Evolutionary conservation across 2,329 filamentous ascomycete genomes (phyloP), one percentile per base, ranked within the genome.

Genomic region (Ilyonectria robusta): DNA sequence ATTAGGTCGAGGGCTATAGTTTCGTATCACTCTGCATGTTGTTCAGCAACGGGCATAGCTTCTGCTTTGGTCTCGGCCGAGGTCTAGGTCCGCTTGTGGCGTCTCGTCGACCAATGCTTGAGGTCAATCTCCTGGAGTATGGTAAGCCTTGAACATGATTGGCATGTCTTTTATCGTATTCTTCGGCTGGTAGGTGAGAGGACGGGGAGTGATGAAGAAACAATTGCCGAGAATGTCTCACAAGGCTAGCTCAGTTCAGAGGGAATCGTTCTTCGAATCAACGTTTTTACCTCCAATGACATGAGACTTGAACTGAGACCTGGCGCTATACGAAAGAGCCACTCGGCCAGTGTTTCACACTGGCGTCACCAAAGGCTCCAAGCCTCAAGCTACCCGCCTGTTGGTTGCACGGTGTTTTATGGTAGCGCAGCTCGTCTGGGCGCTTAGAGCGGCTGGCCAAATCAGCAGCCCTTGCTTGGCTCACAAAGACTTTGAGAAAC

Each of bases 391-490:
- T 42, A 31, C 15, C 57, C 35, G 42, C 42, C 19, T 42, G 58
- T 61, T 56, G 57, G 63, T 61, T 21, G 46, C 55, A 53, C 58
- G 46, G 50, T 42, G 4, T 19, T 55, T 59, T 26, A 40, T 19
- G 29, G 37, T 47, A 62, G 53, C 37, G 63, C 44, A 61, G 26
- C 35, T 62, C 64, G 58, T 47, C 47, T 62, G 47, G 64, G 64
- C 64, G 64, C 64, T 62, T 62, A 62, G 35, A 62, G 59, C 64
- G 64, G 64, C 59, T 62, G 58, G 35, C 31, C 64, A 66, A 62
- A 62, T 58, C 53, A 62, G 29, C 17, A 47, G 17, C 29, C 31
- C 17, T 29, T n/a, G 6, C 47, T 40, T 17, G 17, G 17, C 40
- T 42, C 40, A 42, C 40, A 42, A 42, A 42, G 40, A 7, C 47